Conservation (phyloP, 2,329 filamentous ascomycete genomes). For the Fusarium dimerum region DNA sequence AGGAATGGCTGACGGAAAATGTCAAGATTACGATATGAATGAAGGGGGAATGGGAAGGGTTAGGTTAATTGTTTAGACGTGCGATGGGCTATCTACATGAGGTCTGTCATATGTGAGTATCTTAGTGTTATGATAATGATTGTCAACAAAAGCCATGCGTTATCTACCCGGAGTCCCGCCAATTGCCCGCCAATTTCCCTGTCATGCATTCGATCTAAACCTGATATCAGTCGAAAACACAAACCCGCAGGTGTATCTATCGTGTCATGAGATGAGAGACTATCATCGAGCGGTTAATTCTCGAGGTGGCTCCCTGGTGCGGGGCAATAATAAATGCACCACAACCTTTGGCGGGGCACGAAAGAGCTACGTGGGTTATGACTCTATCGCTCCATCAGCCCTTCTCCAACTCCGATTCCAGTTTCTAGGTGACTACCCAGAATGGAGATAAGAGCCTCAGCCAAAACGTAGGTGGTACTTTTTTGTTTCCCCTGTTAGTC, state of each 20-base stretch:
- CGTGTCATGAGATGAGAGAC: neutral
- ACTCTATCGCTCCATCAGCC: neutral
- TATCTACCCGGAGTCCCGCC: neutral
- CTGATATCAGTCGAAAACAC: no score
- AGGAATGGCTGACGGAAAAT: neutral
- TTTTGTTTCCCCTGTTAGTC: neutral
- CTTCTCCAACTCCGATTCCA: neutral
- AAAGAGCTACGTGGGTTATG: neutral
- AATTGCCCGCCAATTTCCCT: neutral
- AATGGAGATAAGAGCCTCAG: neutral
- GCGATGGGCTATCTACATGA: neutral
- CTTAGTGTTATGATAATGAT: neutral
- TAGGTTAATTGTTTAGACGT: neutral
- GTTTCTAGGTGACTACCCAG: neutral
- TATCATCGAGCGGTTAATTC: neutral
- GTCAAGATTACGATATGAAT: neutral
- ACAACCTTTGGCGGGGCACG: conserved; percentile 11
- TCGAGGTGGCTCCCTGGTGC: neutral
- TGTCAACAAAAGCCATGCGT: neutral
- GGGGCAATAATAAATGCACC: conserved; percentile 8
- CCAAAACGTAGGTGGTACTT: neutral
- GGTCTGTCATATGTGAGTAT: neutral
- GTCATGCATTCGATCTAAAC: no score
- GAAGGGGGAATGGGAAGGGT: neutral
- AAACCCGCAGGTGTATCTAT: no score